Base-by-base conservation (phyloP, 2,329 filamentous ascomycete species). In the Paradendryphiella salina region DNA sequence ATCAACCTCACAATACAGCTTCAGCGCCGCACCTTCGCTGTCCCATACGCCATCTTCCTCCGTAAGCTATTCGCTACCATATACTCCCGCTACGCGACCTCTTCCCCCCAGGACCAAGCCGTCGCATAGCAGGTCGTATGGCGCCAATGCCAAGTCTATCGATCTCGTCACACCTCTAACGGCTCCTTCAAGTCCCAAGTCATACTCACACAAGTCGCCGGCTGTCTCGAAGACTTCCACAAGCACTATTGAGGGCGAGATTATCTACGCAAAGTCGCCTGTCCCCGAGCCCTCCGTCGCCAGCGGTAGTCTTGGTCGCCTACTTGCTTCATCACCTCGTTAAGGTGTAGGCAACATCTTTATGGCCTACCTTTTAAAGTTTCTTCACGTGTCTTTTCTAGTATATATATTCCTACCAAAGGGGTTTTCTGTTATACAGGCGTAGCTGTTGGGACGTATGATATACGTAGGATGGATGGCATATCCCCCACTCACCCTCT, bases 41-140 rank as follows among this genome's bases (percentile, higher is more conserved):
- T 74, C 73, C 23, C 75, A 79, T 58, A 78, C 77, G 3, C 77
- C 77, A 7, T 69, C 73, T 20, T 78, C 75, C 6, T 76, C 76
- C 6, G 61, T 74, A 46, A 76, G 75, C 61, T 76, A 72, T 36
- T 79, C 76, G 10, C 64, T 75, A n/a, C 71, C 74, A 5, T 76
- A 74, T 29, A 73, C 71, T 5, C 72, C 72, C 3, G 68, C 66
- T 28, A 69, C 60, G 10, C 66, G 74, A 36, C 74, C 75, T 1
- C 61, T 76, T 5, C 70, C 70, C 32, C 72, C 71, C 5, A 67
- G 73, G 56, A 73, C 68, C 31, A 73, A 73, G 57, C 74, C 73
- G 15, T 38, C 50, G 14, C 64, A 73, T 43, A 67, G 65, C 39
- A 66, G 69, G 11, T 74, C 70, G 6, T 76, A 73, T 54, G 69